These are phyloP conservation scores for Aureobasidium vineae DNA, from an alignment of 2,329 filamentous ascomycete species.

Conservation along the genomic window DNA sequence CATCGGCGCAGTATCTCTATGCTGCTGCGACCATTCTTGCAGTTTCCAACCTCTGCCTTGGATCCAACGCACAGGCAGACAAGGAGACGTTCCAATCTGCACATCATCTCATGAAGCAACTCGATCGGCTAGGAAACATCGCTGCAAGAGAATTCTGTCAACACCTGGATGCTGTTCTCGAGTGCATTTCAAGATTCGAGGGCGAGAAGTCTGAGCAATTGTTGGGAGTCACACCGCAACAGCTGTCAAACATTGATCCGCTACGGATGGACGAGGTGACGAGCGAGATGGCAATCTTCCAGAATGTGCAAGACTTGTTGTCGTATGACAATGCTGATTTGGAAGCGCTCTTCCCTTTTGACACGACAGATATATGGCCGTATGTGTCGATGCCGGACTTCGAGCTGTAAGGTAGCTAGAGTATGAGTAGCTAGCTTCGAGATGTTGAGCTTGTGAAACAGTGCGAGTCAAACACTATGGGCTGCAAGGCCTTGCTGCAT, in stretches of 20 bases:
- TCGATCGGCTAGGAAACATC: slow-evolving; percentile 45
- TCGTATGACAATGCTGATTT: slow-evolving; percentile 18
- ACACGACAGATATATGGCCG: slow-evolving; percentile 15
- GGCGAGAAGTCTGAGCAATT: slow-evolving; percentile 2
- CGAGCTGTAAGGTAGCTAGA: neutral
- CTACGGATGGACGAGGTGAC: slow-evolving; percentile 15
- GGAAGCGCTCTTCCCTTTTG: slow-evolving; percentile 5
- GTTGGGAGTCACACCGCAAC: neutral
- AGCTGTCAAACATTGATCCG: neutral
- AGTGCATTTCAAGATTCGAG: slow-evolving; percentile 9
- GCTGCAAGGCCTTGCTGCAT: too few species aligned
- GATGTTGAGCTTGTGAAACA: neutral
- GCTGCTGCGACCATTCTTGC: slow-evolving; percentile 48
- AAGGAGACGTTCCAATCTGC: slow-evolving; percentile 45
- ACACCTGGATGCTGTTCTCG: slow-evolving; percentile 40
- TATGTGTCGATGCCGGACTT: slow-evolving; percentile 20
- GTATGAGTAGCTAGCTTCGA: neutral
- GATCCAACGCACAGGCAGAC: slow-evolving; percentile 38
- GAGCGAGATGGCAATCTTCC: slow-evolving; percentile 19
- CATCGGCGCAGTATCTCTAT: slow-evolving; percentile 50
- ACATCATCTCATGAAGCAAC: slow-evolving; percentile 42
- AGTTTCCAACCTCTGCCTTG: slow-evolving; percentile 43
- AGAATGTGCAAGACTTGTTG: slow-evolving; percentile 23
- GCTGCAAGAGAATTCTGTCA: slow-evolving; percentile 45
- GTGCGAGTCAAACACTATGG: neutral